Percentiles rank a stretch among this genome's conserved stretches.
These are phyloP conservation scores for Talaromyces amestolkiae DNA, from an alignment of 2,329 filamentous ascomycete species.

Conservation along the genomic window DNA sequence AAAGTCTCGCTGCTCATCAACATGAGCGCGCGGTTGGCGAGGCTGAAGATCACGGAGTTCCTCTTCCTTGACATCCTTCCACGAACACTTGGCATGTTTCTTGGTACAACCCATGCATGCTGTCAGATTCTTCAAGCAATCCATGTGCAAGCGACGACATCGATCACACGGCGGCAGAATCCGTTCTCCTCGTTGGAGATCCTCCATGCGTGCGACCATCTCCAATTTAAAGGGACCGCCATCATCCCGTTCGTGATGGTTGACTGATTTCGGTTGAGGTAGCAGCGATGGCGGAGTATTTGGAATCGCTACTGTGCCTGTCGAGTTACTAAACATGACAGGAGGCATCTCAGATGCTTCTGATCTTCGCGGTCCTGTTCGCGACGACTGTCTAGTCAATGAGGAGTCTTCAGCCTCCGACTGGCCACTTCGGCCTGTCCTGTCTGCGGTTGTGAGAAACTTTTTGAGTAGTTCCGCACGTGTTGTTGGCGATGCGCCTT, in stretches of 20 bases:
- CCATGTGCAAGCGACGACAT: conserved; percentile 74
- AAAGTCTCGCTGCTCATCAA: conserved; percentile 15
- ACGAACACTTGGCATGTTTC: conserved; percentile 85
- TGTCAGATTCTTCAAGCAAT: conserved; percentile 81
- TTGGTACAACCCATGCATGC: conserved; percentile 85
- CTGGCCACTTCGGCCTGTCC: conserved; percentile 41
- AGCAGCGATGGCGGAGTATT: conserved; percentile 54
- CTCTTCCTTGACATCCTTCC: conserved; percentile 75
- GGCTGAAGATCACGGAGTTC: conserved; percentile 51
- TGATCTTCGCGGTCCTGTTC: conserved; percentile 33
- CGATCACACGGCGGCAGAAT: conserved; percentile 82
- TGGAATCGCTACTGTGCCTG: conserved; percentile 54
- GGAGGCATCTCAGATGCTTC: conserved; percentile 34
- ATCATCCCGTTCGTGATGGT: conserved; percentile 53
- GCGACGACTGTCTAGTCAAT: conserved; percentile 27
- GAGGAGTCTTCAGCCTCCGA: conserved; percentile 28
- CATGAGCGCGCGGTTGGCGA: conserved; percentile 16
- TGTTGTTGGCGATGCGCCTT: conserved; percentile 56
- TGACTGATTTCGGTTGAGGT: conserved; percentile 47
- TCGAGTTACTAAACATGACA: conserved; percentile 29
- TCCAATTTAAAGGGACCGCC: conserved; percentile 60
- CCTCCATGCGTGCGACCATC: conserved; percentile 74
- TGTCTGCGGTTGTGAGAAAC: conserved; percentile 60
- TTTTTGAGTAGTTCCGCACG: conserved; percentile 62
- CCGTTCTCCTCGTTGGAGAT: conserved; percentile 67